Evolutionary conservation across 2,329 filamentous ascomycete species (phyloP).

Genomic region (Stenocarpella maydis): DNA sequence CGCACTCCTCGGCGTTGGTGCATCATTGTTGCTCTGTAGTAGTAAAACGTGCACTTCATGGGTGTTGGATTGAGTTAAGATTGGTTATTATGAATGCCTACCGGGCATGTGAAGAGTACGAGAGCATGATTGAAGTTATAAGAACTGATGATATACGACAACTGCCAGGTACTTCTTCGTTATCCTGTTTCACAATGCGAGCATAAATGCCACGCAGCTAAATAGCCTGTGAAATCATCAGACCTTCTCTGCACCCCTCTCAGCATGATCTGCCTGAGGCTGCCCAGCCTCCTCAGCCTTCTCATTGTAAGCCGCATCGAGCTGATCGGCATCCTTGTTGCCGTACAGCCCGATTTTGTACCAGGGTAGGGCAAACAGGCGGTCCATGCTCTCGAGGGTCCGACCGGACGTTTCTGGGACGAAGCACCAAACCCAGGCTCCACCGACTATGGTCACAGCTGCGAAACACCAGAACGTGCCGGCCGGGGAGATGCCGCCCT

Average conservation of each 20-base stretch:
- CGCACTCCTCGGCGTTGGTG: too few relatives aligned
- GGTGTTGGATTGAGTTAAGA: too few relatives aligned
- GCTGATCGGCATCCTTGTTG: slow-evolving; percentile 58
- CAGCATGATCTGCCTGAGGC: slow-evolving; percentile 47
- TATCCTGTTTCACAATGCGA: not conserved
- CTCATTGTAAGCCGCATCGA: slow-evolving; percentile 53
- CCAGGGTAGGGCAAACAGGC: slow-evolving; percentile 77
- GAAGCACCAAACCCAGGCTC: slow-evolving; percentile 75
- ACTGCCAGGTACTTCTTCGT: not conserved
- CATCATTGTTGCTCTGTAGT: too few relatives aligned
- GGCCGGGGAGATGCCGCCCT: slow-evolving; percentile 61
- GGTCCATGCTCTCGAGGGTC: slow-evolving; percentile 75
- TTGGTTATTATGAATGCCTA: too few relatives aligned
- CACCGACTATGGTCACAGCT: slow-evolving; percentile 71
- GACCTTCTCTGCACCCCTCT: slow-evolving; percentile 39
- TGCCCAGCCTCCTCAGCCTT: slow-evolving; percentile 50
- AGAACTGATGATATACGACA: not conserved
- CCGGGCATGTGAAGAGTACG: not conserved
- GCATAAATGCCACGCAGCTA: not conserved
- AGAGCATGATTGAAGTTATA: too few relatives aligned
- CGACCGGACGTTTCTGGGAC: slow-evolving; percentile 76
- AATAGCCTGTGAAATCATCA: not conserved
- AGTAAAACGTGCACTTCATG: too few relatives aligned
- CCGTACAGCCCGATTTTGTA: slow-evolving; percentile 72
- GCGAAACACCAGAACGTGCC: slow-evolving; percentile 84